Conservation (phyloP, 2,329 filamentous ascomycete genomes). For the Pseudogymnoascus sp. region DNA sequence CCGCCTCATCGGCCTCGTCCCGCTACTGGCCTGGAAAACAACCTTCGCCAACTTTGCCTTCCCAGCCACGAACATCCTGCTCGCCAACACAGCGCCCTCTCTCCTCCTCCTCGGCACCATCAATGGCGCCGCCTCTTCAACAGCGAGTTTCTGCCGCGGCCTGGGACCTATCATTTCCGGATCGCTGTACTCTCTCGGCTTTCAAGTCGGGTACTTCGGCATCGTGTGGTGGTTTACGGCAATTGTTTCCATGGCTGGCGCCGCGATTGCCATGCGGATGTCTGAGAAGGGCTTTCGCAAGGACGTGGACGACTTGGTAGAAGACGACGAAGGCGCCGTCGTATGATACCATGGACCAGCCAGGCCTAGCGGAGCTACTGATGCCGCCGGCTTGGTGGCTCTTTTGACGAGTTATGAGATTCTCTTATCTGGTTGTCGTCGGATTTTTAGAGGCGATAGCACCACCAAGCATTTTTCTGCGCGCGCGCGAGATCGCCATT, state of each 20-base stretch:
- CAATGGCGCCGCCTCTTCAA: conserved; percentile 86
- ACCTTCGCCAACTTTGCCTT: conserved; percentile 87
- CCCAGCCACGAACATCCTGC: conserved; percentile 78
- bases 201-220: conserved; percentile 73
- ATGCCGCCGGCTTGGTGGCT: background rate
- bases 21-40: conserved; percentile 81
- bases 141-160: conserved; percentile 78
- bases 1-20: conserved; percentile 66
- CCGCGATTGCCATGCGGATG: conserved; percentile 27
- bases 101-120: conserved; percentile 80
- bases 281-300: conserved; percentile 1
- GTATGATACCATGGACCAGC: background rate
- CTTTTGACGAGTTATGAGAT: background rate
- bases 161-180: conserved; percentile 86
- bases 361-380: background rate
- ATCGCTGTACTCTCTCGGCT: conserved; percentile 70
- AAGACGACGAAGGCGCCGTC: background rate
- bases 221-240: conserved; percentile 91
- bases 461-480: background rate
- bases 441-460: background rate
- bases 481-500: background rate
- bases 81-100: conserved; percentile 80
- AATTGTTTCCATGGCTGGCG: conserved; percentile 64
- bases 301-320: background rate
- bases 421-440: background rate